A percentile compares a stretch with the other conserved stretches of the same genome.
phyloP scores from a whole-genome alignment of 257 asterid species.

The Catharanthus roseus region DNA sequence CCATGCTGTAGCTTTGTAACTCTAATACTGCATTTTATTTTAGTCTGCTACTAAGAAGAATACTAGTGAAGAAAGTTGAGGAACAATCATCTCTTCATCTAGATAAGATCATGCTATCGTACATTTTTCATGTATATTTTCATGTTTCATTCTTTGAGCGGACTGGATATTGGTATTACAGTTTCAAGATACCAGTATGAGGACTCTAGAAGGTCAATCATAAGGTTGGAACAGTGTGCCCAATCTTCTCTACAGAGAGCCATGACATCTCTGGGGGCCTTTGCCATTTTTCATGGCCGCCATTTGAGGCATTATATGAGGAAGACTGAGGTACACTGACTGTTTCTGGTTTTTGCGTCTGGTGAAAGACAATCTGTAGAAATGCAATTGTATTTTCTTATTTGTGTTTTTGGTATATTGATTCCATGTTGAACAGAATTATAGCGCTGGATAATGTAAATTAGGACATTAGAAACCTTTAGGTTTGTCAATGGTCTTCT shows the following conservation, averaged over 20 bases:
- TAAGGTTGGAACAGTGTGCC: constrained; percentile 78
- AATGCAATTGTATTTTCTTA: constrained; percentile 4
- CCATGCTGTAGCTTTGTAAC: background rate
- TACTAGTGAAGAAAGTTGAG: background rate
- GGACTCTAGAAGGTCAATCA: constrained; percentile 67
- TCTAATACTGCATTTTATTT: background rate
- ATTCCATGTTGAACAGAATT: background rate
- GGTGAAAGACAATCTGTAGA: background rate
- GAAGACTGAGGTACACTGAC: constrained; percentile 61
- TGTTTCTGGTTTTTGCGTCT: constrained; percentile 13
- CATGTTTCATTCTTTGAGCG: background rate
- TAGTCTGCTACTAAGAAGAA: background rate
- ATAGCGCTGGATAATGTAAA: background rate
- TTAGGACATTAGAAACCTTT: background rate
- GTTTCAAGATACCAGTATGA: constrained; percentile 63
- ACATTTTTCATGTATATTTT: constrained; percentile 12
- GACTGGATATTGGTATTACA: constrained; percentile 27
- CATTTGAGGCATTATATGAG: constrained; percentile 67
- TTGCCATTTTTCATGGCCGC: constrained; percentile 83
- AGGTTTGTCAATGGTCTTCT: background rate
- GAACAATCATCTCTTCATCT: background rate
- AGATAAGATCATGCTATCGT: background rate
- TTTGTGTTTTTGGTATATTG: constrained; percentile 6
- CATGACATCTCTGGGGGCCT: constrained; percentile 68
- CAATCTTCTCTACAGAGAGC: constrained; percentile 61